Conservation (phyloP, 108 stramenopile genomes). For the Pinguiococcus pyrenoidosus region DNA sequence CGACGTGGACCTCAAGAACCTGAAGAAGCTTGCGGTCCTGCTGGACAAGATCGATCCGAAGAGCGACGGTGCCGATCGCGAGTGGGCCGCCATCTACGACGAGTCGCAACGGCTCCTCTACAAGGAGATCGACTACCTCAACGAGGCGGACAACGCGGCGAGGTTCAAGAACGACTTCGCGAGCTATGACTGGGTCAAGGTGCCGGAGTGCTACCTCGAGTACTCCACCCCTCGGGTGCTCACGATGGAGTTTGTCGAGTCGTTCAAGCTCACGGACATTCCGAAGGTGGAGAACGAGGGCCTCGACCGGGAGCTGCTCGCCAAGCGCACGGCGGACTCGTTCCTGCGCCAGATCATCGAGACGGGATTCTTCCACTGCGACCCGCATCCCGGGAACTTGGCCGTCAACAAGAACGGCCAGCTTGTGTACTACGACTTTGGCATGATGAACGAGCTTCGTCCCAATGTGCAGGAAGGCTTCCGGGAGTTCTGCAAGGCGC, state of each 20-base stretch:
- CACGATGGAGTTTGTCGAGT: slow-evolving; percentile 80
- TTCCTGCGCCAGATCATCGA: slow-evolving; percentile 80
- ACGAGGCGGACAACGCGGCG: slow-evolving; percentile 73
- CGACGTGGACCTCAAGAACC: slow-evolving; percentile 83
- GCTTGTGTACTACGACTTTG: slow-evolving; percentile 78
- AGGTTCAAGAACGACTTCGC: slow-evolving; percentile 57
- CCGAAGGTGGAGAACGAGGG: slow-evolving; percentile 56
- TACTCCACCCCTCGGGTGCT: slow-evolving; percentile 63
- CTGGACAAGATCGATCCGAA: slow-evolving; percentile 91
- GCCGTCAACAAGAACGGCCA: slow-evolving; percentile 66
- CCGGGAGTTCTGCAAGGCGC: slow-evolving; percentile 64
- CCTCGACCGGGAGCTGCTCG: slow-evolving; percentile 54
- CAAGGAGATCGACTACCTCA: slow-evolving; percentile 81
- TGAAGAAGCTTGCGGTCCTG: slow-evolving; percentile 64
- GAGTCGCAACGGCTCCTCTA: slow-evolving; percentile 73
- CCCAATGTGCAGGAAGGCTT: slow-evolving; percentile 60
- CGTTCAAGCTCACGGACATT: slow-evolving; percentile 75
- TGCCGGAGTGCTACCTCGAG: slow-evolving; percentile 65
- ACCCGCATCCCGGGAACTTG: slow-evolving; percentile 62
- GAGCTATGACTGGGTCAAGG: slow-evolving; percentile 62
- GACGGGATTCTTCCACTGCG: slow-evolving; percentile 75
- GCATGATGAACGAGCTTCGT: slow-evolving; percentile 83
- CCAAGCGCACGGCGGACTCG: slow-evolving; percentile 71
- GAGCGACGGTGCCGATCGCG: slow-evolving; percentile 71
- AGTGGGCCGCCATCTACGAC: slow-evolving; percentile 83